Conservation (phyloP, 495 filamentous ascomycete genomes). For the Xylaria scruposa region DNA sequence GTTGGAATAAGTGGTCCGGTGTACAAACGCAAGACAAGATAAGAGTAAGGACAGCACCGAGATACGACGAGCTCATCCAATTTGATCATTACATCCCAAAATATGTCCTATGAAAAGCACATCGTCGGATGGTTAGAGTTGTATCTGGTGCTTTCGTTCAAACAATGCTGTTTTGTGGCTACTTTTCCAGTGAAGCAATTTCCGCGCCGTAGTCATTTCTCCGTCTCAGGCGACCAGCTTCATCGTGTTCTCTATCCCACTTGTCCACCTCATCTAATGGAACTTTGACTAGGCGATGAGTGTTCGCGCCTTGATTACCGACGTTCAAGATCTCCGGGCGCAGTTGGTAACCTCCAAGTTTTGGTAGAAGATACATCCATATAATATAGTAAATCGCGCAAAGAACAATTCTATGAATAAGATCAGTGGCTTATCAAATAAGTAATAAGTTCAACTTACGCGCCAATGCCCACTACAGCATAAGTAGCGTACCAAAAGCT, state of each 20-base stretch:
- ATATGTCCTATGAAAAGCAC: not conserved
- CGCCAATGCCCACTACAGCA: constrained; percentile 58
- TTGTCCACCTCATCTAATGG: constrained; percentile 51
- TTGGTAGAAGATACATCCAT: constrained; percentile 62
- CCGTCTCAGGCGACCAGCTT: constrained; percentile 46
- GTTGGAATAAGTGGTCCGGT: not conserved
- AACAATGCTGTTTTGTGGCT: not conserved
- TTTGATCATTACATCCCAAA: not conserved
- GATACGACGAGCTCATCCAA: not conserved
- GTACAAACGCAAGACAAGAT: not conserved
- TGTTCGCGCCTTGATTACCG: constrained; percentile 55
- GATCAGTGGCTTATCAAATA: not conserved
- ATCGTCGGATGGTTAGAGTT: not conserved
- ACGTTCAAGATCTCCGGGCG: constrained; percentile 59
- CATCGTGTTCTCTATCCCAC: constrained; percentile 67
- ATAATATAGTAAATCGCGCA: constrained; percentile 64
- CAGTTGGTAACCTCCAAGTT: constrained; percentile 56
- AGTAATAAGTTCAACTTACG: constrained; percentile 49
- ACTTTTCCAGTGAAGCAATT: not conserved
- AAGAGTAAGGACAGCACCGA: not conserved
- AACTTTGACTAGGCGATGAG: constrained; percentile 63
- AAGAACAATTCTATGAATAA: constrained; percentile 45
- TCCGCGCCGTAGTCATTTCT: constrained; percentile 11
- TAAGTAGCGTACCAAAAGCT: constrained; percentile 75
- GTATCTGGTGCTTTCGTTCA: not conserved